Base-by-base conservation (phyloP, 108 stramenopile genomes). In the Conticribra weissflogii region DNA sequence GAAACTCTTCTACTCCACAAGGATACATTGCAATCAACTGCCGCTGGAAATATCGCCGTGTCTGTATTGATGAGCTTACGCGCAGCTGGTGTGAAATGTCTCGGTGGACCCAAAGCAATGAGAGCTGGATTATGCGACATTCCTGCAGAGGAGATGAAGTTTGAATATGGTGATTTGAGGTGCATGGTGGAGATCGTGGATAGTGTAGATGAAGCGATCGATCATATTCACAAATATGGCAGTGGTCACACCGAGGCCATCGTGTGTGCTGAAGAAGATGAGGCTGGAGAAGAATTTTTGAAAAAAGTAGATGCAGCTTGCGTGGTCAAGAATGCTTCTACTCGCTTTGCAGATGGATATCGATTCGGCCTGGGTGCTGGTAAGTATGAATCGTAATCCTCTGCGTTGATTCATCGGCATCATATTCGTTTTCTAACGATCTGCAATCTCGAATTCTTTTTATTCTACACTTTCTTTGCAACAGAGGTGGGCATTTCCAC, bases 271-370 rank as follows among this genome's bases (percentile, higher is more conserved):
- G 95, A 97, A 21, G 91, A 96, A 48, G 78, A 71, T 52, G 79
- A 58, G 3, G 84, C 75, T 9, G 98, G 96, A 2, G 92, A 97
- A 65, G 82, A 83, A 49, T 99, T 98, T 77, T 74, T 97, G n/a
- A 66, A 82, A 44, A 64, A 84, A 31, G 97, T 97, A 19, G 97
- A 97, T 84, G 90, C 96, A 24, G 98, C 99, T 33, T 97, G 96
- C 71, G 98, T 98, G 17, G 98, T 98, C 83, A 94, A 98, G 78
- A 99, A 99, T 80, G 96, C 97, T 15, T 96, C 94, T 2, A 98
- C 98, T 0, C 85, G 99, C 33, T 99, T 98, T 82, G 93, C 97
- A 4, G 99, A 99, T 82, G 99, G 99, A 3, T 98, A 85, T 83
- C 86, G 99, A 5, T 99, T 98, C 82, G 99, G 99, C 17, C 62